Evolutionary conservation across 805 yeast genomes (phyloP).

Genomic region (Saturnispora bothae): DNA sequence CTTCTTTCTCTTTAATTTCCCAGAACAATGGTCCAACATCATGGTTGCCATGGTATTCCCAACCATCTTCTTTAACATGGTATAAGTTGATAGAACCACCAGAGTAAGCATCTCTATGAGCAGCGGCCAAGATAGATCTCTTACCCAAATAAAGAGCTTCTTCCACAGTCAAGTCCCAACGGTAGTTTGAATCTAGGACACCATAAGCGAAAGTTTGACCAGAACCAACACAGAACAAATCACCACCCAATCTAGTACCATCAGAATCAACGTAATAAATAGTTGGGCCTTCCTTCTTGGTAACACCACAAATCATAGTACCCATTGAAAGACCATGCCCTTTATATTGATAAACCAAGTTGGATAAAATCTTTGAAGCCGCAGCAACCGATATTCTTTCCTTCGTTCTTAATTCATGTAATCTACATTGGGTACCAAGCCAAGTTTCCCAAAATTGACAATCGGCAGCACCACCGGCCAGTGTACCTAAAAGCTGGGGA

Average conservation of each 20-base stretch:
- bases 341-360: conserved; percentile 85
- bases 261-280: conserved; percentile 95
- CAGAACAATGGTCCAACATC: conserved; percentile 87
- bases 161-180: conserved; percentile 85
- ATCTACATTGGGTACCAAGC: conserved; percentile 93
- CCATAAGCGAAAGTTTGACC: conserved; percentile 99
- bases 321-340: conserved; percentile 99
- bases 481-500: conserved; percentile 88
- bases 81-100: conserved; percentile 94
- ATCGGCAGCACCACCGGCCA: conserved; percentile 99
- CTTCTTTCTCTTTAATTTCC: conserved; percentile 81
- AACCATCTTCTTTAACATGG: conserved; percentile 88
- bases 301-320: conserved; percentile 96
- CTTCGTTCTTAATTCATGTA: conserved; percentile 89
- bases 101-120: conserved; percentile 96
- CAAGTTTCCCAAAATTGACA: conserved; percentile 99
- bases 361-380: conserved; percentile 86
- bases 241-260: conserved; percentile 92
- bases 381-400: conserved; percentile 94
- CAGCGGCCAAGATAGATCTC: conserved; percentile 92
- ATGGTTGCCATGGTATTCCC: conserved; percentile 93
- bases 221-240: conserved; percentile 93
- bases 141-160: conserved; percentile 92
- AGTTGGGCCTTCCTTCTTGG: conserved; percentile 91
- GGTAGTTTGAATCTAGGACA: conserved; percentile 85